Base-by-base conservation (phyloP, 139 green algal species). In the Axilococcus clingmanii region DNA sequence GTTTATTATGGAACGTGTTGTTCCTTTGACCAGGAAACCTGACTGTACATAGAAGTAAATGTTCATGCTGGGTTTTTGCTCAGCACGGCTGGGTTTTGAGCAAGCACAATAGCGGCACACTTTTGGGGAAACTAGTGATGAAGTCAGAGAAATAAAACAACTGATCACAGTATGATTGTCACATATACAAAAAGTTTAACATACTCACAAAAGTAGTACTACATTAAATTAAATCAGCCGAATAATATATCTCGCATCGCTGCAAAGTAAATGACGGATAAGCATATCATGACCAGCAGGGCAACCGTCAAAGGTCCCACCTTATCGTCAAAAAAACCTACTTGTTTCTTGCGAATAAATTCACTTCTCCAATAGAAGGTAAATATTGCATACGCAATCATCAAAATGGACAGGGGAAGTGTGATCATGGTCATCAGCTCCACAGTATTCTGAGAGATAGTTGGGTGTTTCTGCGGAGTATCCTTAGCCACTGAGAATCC, bases 241-340 rank as follows among this genome's bases (percentile, higher is more conserved):
- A 45, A 55, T 6, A 69, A 36, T 2, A 70, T 12, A 54, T 70
- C 62, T 7, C 40, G 54, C 20, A 70, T 32, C 7, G 63, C 46
- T 5, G 79, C 68, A 6, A 86, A 62, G 19, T 72, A 48, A 38
- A 86, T 85, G 48, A 84, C 73, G 8, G 77, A 34, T 6, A 91
- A 60, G 19, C 58, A 72, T 24, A 79, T 15, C 47, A 85, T 63
- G 8, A 91, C 69, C 6, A 91, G 65, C 14, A 51, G 33, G 6
- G 75, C 74, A 12, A 92, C 53, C 0, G 72, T 77, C 27, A 79
- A 63, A 37, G 83, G 83, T 1, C 82, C 83, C 7, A 88, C 53
- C 30, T 72, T 75, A 59, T 91, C 82, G 46, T 87, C 75, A 53
- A 84, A 87, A 58, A 89, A 89, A 8, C 82, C 82, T 24, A 87